Conservation (phyloP, 2,329 filamentous ascomycete genomes). For the Akanthomyces uredinophilus region DNA sequence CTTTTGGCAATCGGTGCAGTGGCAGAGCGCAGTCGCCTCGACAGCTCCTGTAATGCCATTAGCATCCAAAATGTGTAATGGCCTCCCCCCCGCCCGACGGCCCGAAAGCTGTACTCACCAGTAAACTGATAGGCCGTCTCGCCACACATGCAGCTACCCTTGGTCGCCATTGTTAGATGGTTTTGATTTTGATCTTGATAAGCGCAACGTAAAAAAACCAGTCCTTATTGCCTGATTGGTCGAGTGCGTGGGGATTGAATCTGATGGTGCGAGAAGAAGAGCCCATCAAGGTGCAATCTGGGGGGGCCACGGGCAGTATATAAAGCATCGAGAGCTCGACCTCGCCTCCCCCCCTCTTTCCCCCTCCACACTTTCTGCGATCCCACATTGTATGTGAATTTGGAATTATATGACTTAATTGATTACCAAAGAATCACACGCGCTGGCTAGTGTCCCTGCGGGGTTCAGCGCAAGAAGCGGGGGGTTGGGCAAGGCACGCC, state of each 20-base stretch:
- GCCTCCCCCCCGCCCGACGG: neutral
- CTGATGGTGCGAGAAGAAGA: neutral
- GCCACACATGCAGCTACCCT: constrained; percentile 34
- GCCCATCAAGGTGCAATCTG: constrained; percentile 4
- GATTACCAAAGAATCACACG: neutral
- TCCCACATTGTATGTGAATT: neutral
- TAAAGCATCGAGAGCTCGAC: neutral
- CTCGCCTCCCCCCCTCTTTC: neutral
- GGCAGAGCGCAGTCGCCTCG: constrained; percentile 42
- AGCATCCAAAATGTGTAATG: too few relatives aligned
- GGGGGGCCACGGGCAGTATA: neutral
- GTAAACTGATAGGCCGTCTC: constrained; percentile 30
- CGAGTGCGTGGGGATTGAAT: neutral
- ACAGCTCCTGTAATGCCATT: constrained; percentile 31
- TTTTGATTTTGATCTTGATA: neutral
- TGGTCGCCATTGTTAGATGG: constrained; percentile 19
- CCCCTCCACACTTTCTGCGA: neutral
- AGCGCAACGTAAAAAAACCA: neutral
- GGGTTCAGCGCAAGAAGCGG: neutral
- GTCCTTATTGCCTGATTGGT: neutral
- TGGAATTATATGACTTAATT: constrained; percentile 8
- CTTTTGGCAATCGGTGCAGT: constrained; percentile 52
- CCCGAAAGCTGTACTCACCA: constrained; percentile 21
- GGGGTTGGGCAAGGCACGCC: neutral
- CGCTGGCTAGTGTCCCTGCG: neutral